A percentile compares a stretch with the other conserved stretches of the same genome.
These are phyloP conservation scores for Melocanna baccifera DNA, from an alignment of 176 grass and related monocot species.

Conservation along the genomic window DNA sequence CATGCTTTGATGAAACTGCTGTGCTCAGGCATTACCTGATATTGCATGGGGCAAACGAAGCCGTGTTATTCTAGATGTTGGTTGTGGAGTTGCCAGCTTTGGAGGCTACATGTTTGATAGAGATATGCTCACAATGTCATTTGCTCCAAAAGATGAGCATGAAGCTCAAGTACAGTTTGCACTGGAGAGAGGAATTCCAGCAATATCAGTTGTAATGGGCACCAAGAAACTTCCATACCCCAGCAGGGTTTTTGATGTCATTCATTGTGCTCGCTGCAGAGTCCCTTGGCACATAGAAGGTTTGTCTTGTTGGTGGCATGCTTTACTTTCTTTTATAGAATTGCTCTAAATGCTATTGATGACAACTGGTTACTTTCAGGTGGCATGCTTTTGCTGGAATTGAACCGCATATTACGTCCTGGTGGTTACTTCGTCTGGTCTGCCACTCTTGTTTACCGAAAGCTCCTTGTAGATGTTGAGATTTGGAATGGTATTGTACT, in stretches of 20 bases:
- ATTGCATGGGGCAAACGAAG: constrained; percentile 92
- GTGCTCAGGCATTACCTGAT: constrained; percentile 68
- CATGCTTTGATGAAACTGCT: background rate
- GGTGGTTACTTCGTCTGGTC: constrained; percentile 99
- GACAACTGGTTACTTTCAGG: constrained; percentile 46
- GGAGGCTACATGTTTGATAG: constrained; percentile 98
- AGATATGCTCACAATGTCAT: constrained; percentile 94
- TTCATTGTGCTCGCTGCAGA: constrained; percentile 92
- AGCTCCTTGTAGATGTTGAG: constrained; percentile 75
- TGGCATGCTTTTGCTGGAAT: constrained; percentile 91
- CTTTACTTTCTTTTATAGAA: constrained; percentile 6
- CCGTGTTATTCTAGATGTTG: constrained; percentile 86
- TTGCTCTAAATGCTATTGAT: constrained; percentile 17
- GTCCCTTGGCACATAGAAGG: constrained; percentile 99
- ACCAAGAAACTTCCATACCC: constrained; percentile 94
- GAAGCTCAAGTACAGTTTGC: constrained; percentile 99
- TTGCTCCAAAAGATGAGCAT: constrained; percentile 99
- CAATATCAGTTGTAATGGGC: constrained; percentile 98
- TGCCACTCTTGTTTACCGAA: constrained; percentile 94
- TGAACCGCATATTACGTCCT: constrained; percentile 85
- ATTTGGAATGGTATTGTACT: constrained; percentile 81
- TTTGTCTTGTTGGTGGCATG: constrained; percentile 34
- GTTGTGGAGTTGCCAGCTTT: constrained; percentile 98
- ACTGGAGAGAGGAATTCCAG: constrained; percentile 95
- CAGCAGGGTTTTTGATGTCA: constrained; percentile 82